Percentiles rank a stretch among this genome's conserved stretches.
These are phyloP conservation scores for Vigna unguiculata DNA, from an alignment of 306 rosid species.

Conservation along the genomic window DNA sequence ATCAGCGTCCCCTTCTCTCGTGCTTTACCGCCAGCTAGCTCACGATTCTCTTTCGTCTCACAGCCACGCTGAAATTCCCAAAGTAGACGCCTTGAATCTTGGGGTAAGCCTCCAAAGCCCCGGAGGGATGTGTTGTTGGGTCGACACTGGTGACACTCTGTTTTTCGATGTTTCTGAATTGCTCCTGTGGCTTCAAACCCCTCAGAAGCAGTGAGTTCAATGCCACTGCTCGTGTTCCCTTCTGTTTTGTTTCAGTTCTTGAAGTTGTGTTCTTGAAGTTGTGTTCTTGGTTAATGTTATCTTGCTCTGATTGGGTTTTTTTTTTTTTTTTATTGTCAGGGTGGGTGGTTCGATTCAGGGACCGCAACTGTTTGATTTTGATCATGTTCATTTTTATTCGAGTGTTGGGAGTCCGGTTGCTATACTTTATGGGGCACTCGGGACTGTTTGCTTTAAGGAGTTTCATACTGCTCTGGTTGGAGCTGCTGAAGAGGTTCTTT, in stretches of 20 bases:
- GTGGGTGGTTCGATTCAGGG: constrained; percentile 66
- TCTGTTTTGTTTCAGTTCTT: neutral
- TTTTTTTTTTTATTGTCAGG: constrained; percentile 50
- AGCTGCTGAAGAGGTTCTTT: constrained; percentile 82
- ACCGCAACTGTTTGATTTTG: constrained; percentile 87
- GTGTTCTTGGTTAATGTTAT: neutral
- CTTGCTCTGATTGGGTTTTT: neutral
- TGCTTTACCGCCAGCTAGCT: constrained; percentile 83
- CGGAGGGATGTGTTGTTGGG: constrained; percentile 87
- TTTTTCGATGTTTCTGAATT: constrained; percentile 68
- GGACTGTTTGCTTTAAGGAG: constrained; percentile 82
- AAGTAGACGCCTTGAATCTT: constrained; percentile 49
- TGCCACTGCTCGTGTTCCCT: neutral
- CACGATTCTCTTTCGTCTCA: constrained; percentile 80
- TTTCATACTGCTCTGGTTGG: constrained; percentile 74
- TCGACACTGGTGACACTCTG: constrained; percentile 76
- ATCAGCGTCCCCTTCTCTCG: constrained; percentile 87
- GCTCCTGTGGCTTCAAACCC: constrained; percentile 58
- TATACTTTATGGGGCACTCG: constrained; percentile 92
- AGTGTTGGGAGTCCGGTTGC: constrained; percentile 70
- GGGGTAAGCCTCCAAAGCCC: constrained; percentile 60
- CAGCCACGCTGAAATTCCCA: constrained; percentile 37
- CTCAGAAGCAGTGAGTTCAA: constrained; percentile 56
- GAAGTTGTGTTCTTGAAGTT: neutral
- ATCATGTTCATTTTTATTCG: constrained; percentile 83